Conservation (phyloP, 805 yeast genomes). For the Barnettozyma siamensis region DNA sequence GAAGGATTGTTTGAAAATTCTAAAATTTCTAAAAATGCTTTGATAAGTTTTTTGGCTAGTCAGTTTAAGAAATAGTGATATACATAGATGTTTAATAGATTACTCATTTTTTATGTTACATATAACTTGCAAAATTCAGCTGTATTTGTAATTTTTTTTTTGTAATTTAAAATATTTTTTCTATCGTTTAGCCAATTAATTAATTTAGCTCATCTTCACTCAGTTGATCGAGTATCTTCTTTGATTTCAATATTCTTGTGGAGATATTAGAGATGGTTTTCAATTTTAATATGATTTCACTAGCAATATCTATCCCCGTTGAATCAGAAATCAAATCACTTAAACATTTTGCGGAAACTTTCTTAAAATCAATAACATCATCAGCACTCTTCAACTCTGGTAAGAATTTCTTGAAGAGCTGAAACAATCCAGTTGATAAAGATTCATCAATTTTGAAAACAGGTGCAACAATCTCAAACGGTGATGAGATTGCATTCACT, state of each 20-base stretch:
- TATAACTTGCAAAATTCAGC: too few species aligned
- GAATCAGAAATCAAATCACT: constrained; percentile 28
- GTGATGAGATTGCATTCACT: constrained; percentile 58
- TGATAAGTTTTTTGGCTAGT: constrained; percentile 5
- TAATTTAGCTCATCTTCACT: constrained; percentile 13
- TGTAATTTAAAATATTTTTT: too few species aligned
- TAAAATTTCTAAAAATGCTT: constrained; percentile 6
- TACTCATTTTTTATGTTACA: too few species aligned
- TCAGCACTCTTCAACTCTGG: constrained; percentile 17
- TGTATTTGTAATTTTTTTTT: too few species aligned
- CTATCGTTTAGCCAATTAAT: too few species aligned
- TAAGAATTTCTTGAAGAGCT: constrained; percentile 16
- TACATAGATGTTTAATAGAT: too few species aligned
- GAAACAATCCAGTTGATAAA: constrained; percentile 28
- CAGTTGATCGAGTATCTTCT: constrained; percentile 20
- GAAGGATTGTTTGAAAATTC: constrained; percentile 4
- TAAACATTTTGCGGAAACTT: constrained; percentile 19
- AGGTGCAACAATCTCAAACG: constrained; percentile 53
- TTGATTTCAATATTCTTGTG: constrained; percentile 20
- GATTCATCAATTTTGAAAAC: constrained; percentile 29
- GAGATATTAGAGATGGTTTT: constrained; percentile 17
- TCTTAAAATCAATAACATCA: constrained; percentile 23
- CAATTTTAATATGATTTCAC: constrained; percentile 23
- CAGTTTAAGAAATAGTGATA: background rate
- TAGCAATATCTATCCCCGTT: constrained; percentile 31